Base-by-base conservation (phyloP, 345 rosid genomes). In the Heritiera littoralis region DNA sequence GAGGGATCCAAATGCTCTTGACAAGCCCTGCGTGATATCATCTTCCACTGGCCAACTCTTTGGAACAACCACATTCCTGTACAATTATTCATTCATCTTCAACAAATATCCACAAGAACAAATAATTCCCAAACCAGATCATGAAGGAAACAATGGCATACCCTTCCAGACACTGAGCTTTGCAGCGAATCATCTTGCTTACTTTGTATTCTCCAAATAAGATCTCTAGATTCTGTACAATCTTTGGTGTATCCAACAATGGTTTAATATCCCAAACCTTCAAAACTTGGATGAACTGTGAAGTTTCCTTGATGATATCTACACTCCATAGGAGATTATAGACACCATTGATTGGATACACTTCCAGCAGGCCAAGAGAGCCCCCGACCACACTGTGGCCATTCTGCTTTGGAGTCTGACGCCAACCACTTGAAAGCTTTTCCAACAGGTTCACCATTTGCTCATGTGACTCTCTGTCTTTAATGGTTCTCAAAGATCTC, bases 221-320 rank as follows among this genome's bases (percentile, higher is more conserved):
- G 1, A 28, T 74, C 60, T 82, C 80, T 23, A 86, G 65, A 74
- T 61, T 30, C 72, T 49, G 7, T 18, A 52, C 73, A 9, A 65
- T 81, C 18, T 60, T 58, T 66, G 81, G 79, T 11, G 80, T 40
- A 23, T 73, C 81, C 43, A 58, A 63, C 28, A 56, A 70, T 74
- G 82, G 70, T 66, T 85, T 13, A 43, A 85, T 65, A 14, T 85
- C 77, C 88, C 87, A 87, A 2, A 85, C 77, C 84, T 65, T 85
- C 60, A 83, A 43, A 51, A 81, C 83, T 76, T 87, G 90, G 48
- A 85, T n/a, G 66, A 78, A n/a, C 60, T 75, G 54, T 7, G 67
- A 54, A 5, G 64, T 12, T 76, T 80, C 82, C 75, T 68, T 72
- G 38, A 56, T 9, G 18, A 78, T 79, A 45, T 87, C 90, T 64